Evolutionary conservation across 169 alveolate genomes (phyloP), one percentile per base, ranked within the genome.

Genomic region (Plasmodium vinckei): DNA sequence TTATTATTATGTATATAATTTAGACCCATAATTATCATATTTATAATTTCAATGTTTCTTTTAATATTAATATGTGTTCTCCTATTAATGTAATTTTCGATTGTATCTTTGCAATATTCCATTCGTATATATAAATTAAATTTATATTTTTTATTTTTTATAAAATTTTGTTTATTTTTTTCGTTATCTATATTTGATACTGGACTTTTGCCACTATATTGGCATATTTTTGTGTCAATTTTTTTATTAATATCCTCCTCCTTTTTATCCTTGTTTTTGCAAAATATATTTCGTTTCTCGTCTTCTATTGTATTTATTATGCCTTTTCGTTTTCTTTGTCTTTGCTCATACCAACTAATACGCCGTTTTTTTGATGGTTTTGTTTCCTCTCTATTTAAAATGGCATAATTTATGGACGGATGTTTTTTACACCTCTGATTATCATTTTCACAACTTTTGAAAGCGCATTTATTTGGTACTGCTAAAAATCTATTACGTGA

Each of bases 61-160:
- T 77, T 77, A 67, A 33, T 27, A 33, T 77, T 77, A 9, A 77
- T 67, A 54, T 64, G 10, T 23, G 54, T 23, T 25, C 89, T 77
- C 49, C 56, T 39, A 19, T 57, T 64, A 17, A 77, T 77, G 44
- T 77, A 77, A 65, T 65, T 77, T 56, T 77, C 89, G 12, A 77
- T 15, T 4, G 89, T 77, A 0, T 51, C 67, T 2, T 65, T 67
- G 19, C 89, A 77, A 56, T 77, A 77, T 67, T 77, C 89, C 89
- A 77, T 77, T 10, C 89, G 23, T 15, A 77, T 77, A 57, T 77
- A 77, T 39, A 77, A 42, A 25, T 77, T 77, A 23, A 77, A 64
- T 49, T 42, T 27, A 69, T 77, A 77, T 19, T 53, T 72, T 59
- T 33, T 39, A 6, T 59, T 44, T 59, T 56, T 1, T 12, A n/a